phyloP scores from a whole-genome alignment of 2,329 filamentous ascomycete genomes.

The Raffaelea deltoideospora region DNA sequence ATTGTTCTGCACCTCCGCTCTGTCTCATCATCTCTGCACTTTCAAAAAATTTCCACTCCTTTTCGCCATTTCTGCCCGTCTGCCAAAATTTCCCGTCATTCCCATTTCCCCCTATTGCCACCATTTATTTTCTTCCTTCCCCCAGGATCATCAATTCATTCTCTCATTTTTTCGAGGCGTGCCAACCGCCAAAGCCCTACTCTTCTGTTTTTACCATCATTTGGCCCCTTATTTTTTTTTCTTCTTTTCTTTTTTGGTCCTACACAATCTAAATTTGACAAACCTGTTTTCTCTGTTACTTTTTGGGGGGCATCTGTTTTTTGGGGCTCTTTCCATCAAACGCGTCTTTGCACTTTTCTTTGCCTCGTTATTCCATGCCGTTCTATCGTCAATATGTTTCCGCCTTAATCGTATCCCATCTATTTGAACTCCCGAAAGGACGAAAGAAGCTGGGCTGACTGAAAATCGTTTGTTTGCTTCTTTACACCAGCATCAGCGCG shows the following conservation, averaged over 20 bases:
- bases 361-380: too few species aligned
- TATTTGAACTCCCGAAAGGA: too few species aligned
- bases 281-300: slow-evolving; percentile 2
- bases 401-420: too few species aligned
- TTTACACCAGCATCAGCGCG: too few species aligned
- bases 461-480: too few species aligned
- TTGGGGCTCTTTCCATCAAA: slow-evolving; percentile 23
- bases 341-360: too few species aligned
- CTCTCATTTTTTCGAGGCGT: too few species aligned
- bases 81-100: slow-evolving; percentile 10
- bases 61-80: too few species aligned
- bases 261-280: slow-evolving; percentile 1
- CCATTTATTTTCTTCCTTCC: slow-evolving; percentile 7
- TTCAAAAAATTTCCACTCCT: slow-evolving; percentile 1
- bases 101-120: slow-evolving; percentile 6
- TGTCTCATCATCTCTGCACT: slow-evolving; percentile 6
- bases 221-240: background rate
- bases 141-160: slow-evolving; percentile 4
- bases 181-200: too few species aligned
- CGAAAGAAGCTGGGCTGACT: too few species aligned
- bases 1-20: background rate
- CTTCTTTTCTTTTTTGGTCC: background rate
- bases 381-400: too few species aligned
- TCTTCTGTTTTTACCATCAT: slow-evolving; percentile 1
- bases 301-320: background rate